Conservation (phyloP, 2,329 filamentous ascomycete species). For the Grosmannia penicillata region DNA sequence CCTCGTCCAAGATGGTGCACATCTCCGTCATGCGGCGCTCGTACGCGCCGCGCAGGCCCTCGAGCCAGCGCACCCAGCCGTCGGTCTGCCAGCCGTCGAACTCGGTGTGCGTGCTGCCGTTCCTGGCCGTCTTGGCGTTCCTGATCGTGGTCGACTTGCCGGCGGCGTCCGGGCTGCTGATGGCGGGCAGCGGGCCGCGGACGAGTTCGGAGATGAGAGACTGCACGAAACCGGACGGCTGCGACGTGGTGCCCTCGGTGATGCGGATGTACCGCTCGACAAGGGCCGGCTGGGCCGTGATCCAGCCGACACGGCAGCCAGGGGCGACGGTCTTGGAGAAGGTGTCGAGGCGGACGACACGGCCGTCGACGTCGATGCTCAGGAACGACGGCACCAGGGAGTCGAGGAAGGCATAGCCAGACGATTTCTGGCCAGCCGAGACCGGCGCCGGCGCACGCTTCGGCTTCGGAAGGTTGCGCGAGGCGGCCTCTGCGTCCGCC, state of each 20-base stretch:
- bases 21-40: constrained; percentile 73
- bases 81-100: constrained; percentile 58
- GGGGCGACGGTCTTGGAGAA: constrained; percentile 90
- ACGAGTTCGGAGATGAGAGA: constrained; percentile 64
- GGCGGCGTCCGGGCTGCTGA: constrained; percentile 8
- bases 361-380: constrained; percentile 67
- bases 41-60: constrained; percentile 69
- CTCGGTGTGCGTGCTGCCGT: constrained; percentile 1
- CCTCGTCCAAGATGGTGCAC: constrained; percentile 57
- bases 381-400: constrained; percentile 73
- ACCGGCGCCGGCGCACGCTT: constrained; percentile 11
- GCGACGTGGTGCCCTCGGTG: constrained; percentile 63
- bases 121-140: background rate
- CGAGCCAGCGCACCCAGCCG: constrained; percentile 86
- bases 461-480: constrained; percentile 22
- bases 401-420: constrained; percentile 68
- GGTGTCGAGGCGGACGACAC: constrained; percentile 79
- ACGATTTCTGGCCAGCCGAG: constrained; percentile 20
- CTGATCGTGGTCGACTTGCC: background rate
- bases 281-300: constrained; percentile 68
- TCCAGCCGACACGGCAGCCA: constrained; percentile 80
- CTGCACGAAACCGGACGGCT: constrained; percentile 83
- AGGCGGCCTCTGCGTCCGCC: constrained; percentile 32
- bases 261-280: constrained; percentile 56
- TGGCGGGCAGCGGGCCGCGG: constrained; percentile 48